Conservation (phyloP, 352 stramenopile species). For the Phytopythium ostracodes region DNA sequence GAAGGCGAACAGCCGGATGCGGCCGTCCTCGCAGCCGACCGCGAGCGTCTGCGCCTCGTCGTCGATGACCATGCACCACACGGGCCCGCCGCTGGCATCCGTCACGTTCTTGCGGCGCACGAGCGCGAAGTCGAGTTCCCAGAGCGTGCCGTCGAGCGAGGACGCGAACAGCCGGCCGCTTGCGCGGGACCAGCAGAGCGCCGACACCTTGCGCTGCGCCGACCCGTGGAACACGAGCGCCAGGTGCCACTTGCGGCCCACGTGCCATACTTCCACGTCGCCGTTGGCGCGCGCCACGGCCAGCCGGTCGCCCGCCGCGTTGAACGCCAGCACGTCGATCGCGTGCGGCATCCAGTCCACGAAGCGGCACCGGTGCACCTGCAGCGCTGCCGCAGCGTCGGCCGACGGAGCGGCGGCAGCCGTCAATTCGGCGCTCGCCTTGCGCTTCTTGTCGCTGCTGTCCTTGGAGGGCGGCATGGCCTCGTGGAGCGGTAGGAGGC, state of each 20-base stretch:
- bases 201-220: constrained; percentile 57
- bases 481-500: too few species aligned
- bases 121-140: constrained; percentile 75
- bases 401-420: constrained; percentile 1
- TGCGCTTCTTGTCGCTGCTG: constrained; percentile 52
- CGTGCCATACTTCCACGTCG: constrained; percentile 78
- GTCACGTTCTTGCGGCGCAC: constrained; percentile 73
- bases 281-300: constrained; percentile 76
- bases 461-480: constrained; percentile 1
- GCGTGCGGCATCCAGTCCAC: constrained; percentile 81
- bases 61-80: constrained; percentile 86
- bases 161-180: constrained; percentile 57
- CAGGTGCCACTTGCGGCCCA: constrained; percentile 65
- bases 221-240: constrained; percentile 67
- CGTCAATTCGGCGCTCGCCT: constrained; percentile 16
- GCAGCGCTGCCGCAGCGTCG: constrained; percentile 24
- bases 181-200: constrained; percentile 47
- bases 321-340: constrained; percentile 63
- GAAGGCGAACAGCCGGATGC: constrained; percentile 87
- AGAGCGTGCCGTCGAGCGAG: constrained; percentile 70
- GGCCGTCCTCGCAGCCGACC: constrained; percentile 88
- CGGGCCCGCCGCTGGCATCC: constrained; percentile 85
- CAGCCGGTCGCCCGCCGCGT: constrained; percentile 43
- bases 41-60: constrained; percentile 54
- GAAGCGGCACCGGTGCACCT: constrained; percentile 81